Evolutionary conservation across 257 asterid species (phyloP).

Genomic region (Buddleja alternifolia): DNA sequence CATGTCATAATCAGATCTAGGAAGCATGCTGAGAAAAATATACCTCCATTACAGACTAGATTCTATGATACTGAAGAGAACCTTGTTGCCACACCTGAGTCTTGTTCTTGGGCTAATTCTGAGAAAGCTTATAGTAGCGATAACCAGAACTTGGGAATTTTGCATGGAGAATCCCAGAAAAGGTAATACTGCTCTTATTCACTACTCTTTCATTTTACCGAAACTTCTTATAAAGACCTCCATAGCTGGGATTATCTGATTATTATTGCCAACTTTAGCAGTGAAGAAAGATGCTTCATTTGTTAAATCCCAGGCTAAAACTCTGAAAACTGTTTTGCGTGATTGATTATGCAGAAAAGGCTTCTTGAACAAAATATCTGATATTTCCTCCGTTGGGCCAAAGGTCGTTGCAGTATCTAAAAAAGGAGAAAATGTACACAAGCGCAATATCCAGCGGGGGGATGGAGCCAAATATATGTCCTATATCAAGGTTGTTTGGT

Average conservation of each 20-base stretch:
- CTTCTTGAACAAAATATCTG: constrained; percentile 43
- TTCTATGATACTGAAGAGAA: constrained; percentile 51
- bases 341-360: constrained; percentile 58
- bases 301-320: constrained; percentile 10
- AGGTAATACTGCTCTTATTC: constrained; percentile 44
- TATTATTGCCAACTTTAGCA: constrained; percentile 12
- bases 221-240: neutral
- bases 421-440: constrained; percentile 61
- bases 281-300: neutral
- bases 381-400: constrained; percentile 49
- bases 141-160: constrained; percentile 43
- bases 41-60: constrained; percentile 42
- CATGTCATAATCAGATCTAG: constrained; percentile 49
- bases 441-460: constrained; percentile 59
- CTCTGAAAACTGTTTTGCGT: constrained; percentile 26
- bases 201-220: constrained; percentile 13
- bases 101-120: constrained; percentile 65
- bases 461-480: constrained; percentile 96
- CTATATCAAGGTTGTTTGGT: constrained; percentile 74
- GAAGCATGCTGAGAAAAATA: constrained; percentile 45
- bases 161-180: constrained; percentile 53
- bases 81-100: constrained; percentile 64
- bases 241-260: constrained; percentile 14
- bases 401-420: constrained; percentile 44
- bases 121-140: constrained; percentile 66